Conservation (phyloP, 306 rosid genomes). For the Urtica urens region DNA sequence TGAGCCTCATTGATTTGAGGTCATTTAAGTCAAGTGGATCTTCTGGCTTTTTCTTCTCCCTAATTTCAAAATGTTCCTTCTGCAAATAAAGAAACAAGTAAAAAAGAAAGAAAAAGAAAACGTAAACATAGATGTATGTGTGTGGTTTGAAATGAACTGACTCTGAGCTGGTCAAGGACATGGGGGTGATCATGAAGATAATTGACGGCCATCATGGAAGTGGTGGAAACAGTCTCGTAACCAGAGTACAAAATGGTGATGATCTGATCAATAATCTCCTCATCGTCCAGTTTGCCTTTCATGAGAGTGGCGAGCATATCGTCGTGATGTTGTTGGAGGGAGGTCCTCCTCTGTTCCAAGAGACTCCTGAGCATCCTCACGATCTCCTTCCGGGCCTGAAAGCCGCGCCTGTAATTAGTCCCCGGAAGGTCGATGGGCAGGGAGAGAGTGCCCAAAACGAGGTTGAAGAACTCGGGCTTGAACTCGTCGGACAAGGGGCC, state of each 20-base stretch:
- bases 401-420: conserved; percentile 62
- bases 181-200: conserved; percentile 83
- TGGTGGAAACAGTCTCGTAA: conserved; percentile 92
- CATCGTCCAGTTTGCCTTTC: conserved; percentile 51
- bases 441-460: conserved; percentile 79
- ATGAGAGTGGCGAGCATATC: conserved; percentile 66
- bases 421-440: conserved; percentile 91
- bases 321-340: conserved; percentile 33
- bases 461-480: conserved; percentile 74
- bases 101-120: not conserved
- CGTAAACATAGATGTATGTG: not conserved
- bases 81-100: conserved; percentile 8
- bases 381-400: conserved; percentile 87
- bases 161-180: conserved; percentile 83
- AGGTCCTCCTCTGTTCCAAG: conserved; percentile 53
- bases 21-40: conserved; percentile 65
- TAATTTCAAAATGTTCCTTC: conserved; percentile 81
- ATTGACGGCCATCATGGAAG: conserved; percentile 98
- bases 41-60: conserved; percentile 50
- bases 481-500: conserved; percentile 32
- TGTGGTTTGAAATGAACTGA: conserved; percentile 20
- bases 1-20: conserved; percentile 71
- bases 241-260: conserved; percentile 83
- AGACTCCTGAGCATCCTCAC: conserved; percentile 43
- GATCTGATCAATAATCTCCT: conserved; percentile 73